Evolutionary conservation across 2,329 filamentous ascomycete species (phyloP), one percentile per base, ranked within the genome.

Genomic region (Knoxdaviesia capensis): DNA sequence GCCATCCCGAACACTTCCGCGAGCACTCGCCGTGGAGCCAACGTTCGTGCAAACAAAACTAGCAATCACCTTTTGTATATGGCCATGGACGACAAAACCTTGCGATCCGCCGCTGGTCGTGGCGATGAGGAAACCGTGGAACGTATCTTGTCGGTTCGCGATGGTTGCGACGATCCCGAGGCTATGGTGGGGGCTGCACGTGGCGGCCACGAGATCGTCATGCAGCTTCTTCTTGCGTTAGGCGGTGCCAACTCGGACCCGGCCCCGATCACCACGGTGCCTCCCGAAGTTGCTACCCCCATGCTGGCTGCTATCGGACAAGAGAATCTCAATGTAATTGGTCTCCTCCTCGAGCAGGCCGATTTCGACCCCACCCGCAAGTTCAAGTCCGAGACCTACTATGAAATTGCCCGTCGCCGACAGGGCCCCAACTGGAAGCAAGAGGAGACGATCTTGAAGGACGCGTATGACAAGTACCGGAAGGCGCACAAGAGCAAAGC

Each of bases 231-330:
- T 40, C 59, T 85, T 36, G 79, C 78, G 6, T 63, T 85, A 48
- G 80, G 79, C 3, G 65, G 69, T 40, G 70, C 71, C 8, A 71
- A 74, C 42, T 66, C 71, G 0, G 83, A 90, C 50, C 85, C 85
- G 32, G 65, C 70, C 6, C 73, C 82, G 8, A 59, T 86, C 39
- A 52, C 64, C 6, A 67, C 69, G 31, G 64, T 72, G 45, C 65
- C 68, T 31, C 60, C 69, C 36, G 86, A 90, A 44, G 78, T 82
- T 52, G 80, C 87, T 41, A 96, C 88, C 1, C 90, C 90, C 1
- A 92, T 98, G 66, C 71, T 94, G 34, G 86, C 87, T 45, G 87
- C 90, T 1, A 94, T 98, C 48, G 88, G 90, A 10, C 80, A 88
- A 50, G 74, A 77, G 48, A 90, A 94, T 51, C 70, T 90, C 40